Base-by-base conservation (phyloP, 2,329 filamentous ascomycete genomes). In the Fusarium pininemorale region DNA sequence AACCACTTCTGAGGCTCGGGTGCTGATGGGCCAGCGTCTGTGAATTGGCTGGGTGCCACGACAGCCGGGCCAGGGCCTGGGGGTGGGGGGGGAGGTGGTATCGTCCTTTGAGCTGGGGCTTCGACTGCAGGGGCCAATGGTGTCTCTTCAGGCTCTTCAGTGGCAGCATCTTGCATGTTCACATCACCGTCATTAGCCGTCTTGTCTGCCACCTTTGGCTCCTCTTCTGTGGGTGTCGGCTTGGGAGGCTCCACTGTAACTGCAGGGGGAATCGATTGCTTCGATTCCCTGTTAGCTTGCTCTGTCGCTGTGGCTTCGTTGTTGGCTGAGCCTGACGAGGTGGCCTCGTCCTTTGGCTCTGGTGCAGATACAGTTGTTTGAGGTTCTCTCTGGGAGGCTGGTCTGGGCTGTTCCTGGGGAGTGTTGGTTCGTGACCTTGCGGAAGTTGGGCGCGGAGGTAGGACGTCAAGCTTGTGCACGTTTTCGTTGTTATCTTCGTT, bases 91-190 rank as follows among this genome's bases (percentile, higher is more conserved):
- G 85, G 85, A 37, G 86, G 85, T 4, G 87, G 82, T 71, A 84
- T 82, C 51, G 72, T 73, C 42, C 57, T 75, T 51, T 76, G 75
- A 41, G 77, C 64, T 53, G 82, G 75, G 44, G 84, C 82, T 35
- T 85, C 81, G 63, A 82, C 80, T 35, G 84, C 82, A 38, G 81
- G 76, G 37, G 75, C 75, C 42, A 84, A 81, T 55, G 81, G 65
- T 37, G 77, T 83, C 59, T 90, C 87, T 61, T 87, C 85, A 41
- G 85, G 80, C 66, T 87, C 84, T 66, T 87, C 84, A 47, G 87
- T 85, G 37, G 89, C 87, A 47, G 85, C 86, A 80, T 94, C 92
- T 41, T 87, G 86, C 90, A 94, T 94, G 63, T 91, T 87, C 62
- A 92, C 86, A 80, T 94, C 91, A 32, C 89, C 87, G 74, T 91